Conservation (phyloP, 495 filamentous ascomycete genomes). For the Podospora australis region DNA sequence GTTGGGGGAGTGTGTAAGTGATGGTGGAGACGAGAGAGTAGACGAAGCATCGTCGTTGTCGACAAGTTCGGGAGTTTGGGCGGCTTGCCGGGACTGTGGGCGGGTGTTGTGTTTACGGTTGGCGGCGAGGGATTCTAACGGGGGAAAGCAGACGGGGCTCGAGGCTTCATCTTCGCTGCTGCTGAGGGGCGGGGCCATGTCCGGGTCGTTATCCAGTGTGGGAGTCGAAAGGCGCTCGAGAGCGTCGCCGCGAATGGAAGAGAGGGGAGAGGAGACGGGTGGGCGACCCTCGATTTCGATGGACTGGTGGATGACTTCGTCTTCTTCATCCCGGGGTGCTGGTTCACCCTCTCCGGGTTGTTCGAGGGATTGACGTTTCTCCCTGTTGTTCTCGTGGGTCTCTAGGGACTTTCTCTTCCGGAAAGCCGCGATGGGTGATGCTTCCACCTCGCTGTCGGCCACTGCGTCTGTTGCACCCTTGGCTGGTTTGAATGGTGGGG, state of each 20-base stretch:
- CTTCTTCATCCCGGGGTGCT: slow-evolving; percentile 1
- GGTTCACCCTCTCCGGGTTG: too few relatives aligned
- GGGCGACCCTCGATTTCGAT: slow-evolving; percentile 23
- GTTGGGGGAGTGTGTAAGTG: slow-evolving; percentile 46
- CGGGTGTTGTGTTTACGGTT: slow-evolving; percentile 26
- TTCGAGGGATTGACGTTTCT: slow-evolving; percentile 19
- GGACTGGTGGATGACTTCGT: slow-evolving; percentile 19
- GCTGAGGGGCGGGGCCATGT: slow-evolving; percentile 41
- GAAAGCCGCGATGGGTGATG: slow-evolving; percentile 22
- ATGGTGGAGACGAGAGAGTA: slow-evolving; percentile 43
- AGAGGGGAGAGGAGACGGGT: slow-evolving; percentile 12
- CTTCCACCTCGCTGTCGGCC: slow-evolving; percentile 10
- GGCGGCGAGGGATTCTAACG: slow-evolving; percentile 33
- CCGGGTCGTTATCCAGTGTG: slow-evolving; percentile 25
- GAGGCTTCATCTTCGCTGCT: slow-evolving; percentile 32
- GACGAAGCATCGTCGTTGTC: slow-evolving; percentile 29
- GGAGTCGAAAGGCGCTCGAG: slow-evolving; percentile 18
- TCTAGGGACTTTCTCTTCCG: slow-evolving; percentile 44
- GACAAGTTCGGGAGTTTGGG: slow-evolving; percentile 23
- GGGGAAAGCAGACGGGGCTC: slow-evolving; percentile 33
- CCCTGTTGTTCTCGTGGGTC: slow-evolving; percentile 22
- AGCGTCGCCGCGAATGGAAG: slow-evolving; percentile 18
- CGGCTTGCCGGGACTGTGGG: slow-evolving; percentile 14
- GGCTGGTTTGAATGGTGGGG: slow-evolving; percentile 32
- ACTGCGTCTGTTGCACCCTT: slow-evolving; percentile 26